Evolutionary conservation across 139 green algal species (phyloP).

Genomic region (Desmodesmus armatus): DNA sequence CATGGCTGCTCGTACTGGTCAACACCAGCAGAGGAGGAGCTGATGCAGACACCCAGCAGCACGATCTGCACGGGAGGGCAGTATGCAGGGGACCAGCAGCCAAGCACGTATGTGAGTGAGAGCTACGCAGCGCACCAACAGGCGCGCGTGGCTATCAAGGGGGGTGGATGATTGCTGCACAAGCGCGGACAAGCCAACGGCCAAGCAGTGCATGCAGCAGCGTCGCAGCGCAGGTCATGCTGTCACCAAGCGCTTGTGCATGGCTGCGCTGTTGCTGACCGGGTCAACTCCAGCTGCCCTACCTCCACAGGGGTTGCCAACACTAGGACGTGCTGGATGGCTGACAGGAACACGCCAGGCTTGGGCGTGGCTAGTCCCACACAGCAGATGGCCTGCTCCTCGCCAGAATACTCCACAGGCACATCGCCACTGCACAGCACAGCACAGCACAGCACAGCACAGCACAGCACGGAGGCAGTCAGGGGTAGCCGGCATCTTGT

Average conservation of each 20-base stretch:
- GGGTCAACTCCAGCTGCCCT: neutral
- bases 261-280: neutral
- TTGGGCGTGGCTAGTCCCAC: slow-evolving; percentile 82
- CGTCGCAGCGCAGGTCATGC: no score
- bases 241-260: neutral
- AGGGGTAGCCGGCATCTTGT: no score
- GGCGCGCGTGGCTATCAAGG: no score
- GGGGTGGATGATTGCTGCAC: no score
- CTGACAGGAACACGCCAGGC: slow-evolving; percentile 89
- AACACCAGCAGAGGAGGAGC: slow-evolving; percentile 35
- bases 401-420: slow-evolving; percentile 89
- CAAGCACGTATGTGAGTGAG: neutral
- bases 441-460: slow-evolving; percentile 9
- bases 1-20: slow-evolving; percentile 32
- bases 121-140: no score
- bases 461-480: no score
- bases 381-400: slow-evolving; percentile 92
- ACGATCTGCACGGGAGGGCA: slow-evolving; percentile 79
- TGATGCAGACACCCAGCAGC: slow-evolving; percentile 87
- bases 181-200: no score
- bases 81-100: neutral
- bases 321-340: slow-evolving; percentile 92
- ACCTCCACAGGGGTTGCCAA: slow-evolving; percentile 94
- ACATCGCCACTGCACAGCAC: slow-evolving; percentile 75
- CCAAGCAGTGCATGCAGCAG: neutral